These are phyloP conservation scores for Mycosphaerelloides madeirae DNA, from an alignment of 2,329 filamentous ascomycete genomes.

Conservation along the genomic window DNA sequence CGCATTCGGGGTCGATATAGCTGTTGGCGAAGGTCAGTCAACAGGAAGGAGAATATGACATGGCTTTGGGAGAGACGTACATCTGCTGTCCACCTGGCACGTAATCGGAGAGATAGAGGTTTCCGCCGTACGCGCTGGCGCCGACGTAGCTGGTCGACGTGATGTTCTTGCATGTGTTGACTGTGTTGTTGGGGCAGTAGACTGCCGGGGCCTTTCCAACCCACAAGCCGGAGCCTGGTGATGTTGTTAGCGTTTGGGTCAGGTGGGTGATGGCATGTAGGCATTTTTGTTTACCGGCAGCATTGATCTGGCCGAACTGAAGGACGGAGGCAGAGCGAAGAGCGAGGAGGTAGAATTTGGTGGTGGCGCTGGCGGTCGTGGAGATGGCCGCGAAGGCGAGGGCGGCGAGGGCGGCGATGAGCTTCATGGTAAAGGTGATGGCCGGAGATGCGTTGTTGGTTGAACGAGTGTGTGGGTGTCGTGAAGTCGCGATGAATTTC, in stretches of 20 bases:
- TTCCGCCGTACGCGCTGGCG: slow-evolving; percentile 7
- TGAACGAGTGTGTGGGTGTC: neutral
- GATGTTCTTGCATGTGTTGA: slow-evolving; percentile 22
- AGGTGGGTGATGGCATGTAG: too few relatives aligned
- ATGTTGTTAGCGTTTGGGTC: slow-evolving; percentile 4
- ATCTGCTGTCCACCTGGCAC: slow-evolving; percentile 30
- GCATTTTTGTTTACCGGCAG: slow-evolving; percentile 17
- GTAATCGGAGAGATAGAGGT: slow-evolving; percentile 19
- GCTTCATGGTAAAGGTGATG: slow-evolving; percentile 22
- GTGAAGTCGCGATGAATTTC: neutral
- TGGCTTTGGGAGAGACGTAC: slow-evolving; percentile 15
- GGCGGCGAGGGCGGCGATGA: slow-evolving; percentile 14
- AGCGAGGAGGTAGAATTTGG: slow-evolving; percentile 25
- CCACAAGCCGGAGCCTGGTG: slow-evolving; percentile 19
- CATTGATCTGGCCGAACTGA: slow-evolving; percentile 25
- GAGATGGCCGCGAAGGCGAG: slow-evolving; percentile 16
- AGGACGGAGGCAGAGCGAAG: slow-evolving; percentile 25
- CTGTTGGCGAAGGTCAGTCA: slow-evolving; percentile 5
- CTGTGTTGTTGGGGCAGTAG: slow-evolving; percentile 27
- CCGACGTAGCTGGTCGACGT: slow-evolving; percentile 17
- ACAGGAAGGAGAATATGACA: neutral
- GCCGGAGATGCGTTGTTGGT: slow-evolving; percentile 11
- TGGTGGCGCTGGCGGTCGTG: slow-evolving; percentile 13
- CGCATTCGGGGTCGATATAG: slow-evolving; percentile 29
- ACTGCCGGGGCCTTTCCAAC: slow-evolving; percentile 27